Evolutionary conservation across 2,329 filamentous ascomycete species (phyloP).

Genomic region (Stachybotrys chlorohalonatus): DNA sequence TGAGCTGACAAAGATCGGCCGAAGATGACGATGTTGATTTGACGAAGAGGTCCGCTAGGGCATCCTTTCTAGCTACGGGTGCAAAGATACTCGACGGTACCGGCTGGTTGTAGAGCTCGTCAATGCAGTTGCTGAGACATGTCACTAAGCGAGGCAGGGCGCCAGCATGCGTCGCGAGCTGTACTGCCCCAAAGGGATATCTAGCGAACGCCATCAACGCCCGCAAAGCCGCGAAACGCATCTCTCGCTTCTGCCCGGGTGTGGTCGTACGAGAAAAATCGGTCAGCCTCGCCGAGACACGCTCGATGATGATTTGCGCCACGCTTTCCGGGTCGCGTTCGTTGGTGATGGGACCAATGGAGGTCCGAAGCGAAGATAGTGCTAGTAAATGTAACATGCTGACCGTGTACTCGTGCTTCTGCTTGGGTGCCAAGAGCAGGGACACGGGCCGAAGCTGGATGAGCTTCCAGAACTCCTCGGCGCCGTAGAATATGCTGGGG

Average conservation of each 20-base stretch:
- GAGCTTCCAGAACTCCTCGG: slow-evolving; percentile 53
- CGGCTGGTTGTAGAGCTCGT: slow-evolving; percentile 58
- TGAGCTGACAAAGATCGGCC: slow-evolving; percentile 31
- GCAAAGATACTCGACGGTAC: slow-evolving; percentile 31
- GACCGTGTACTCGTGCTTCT: slow-evolving; percentile 53
- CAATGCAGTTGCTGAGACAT: slow-evolving; percentile 55
- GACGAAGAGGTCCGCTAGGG: not conserved
- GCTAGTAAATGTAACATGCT: slow-evolving; percentile 57
- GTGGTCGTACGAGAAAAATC: slow-evolving; percentile 39
- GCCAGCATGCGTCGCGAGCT: slow-evolving; percentile 59
- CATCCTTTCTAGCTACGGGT: slow-evolving; percentile 6
- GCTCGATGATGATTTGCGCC: slow-evolving; percentile 46
- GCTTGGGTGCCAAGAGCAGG: slow-evolving; percentile 57
- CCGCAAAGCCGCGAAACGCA: slow-evolving; percentile 38
- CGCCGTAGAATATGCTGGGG: slow-evolving; percentile 16
- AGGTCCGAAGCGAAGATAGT: slow-evolving; percentile 53
- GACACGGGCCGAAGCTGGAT: slow-evolving; percentile 60
- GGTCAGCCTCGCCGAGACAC: slow-evolving; percentile 52
- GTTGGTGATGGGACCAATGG: slow-evolving; percentile 56
- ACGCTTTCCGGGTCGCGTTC: slow-evolving; percentile 31
- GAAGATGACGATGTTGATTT: slow-evolving; percentile 9
- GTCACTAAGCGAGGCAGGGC: slow-evolving; percentile 68
- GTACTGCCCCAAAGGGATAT: slow-evolving; percentile 51
- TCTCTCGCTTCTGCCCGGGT: slow-evolving; percentile 28
- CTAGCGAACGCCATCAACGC: slow-evolving; percentile 52